Evolutionary conservation across 495 filamentous ascomycete genomes (phyloP).

Genomic region (Stereocaulon alpinum): DNA sequence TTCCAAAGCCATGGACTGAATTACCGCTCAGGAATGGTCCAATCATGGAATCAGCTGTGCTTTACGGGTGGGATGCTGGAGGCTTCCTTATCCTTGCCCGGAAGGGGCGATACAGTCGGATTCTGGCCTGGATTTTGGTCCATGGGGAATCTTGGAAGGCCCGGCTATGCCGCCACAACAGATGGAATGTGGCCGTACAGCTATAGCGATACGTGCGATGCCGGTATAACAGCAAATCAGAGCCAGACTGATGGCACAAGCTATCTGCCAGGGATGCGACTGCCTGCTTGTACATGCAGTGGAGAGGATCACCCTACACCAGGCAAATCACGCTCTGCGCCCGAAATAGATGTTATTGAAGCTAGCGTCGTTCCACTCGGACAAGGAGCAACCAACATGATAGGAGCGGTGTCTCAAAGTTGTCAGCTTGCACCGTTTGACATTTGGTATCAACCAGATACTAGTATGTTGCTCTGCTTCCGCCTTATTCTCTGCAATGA

Average conservation of each 20-base stretch:
- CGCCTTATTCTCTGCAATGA: background rate
- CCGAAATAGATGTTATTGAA: slow-evolving; percentile 70
- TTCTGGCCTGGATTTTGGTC: slow-evolving; percentile 81
- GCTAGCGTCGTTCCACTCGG: slow-evolving; percentile 50
- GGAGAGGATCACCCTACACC: slow-evolving; percentile 58
- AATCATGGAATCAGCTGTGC: slow-evolving; percentile 73
- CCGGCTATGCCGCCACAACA: slow-evolving; percentile 58
- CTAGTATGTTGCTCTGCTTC: slow-evolving; percentile 25
- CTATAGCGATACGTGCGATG: slow-evolving; percentile 62
- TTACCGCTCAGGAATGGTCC: slow-evolving; percentile 72
- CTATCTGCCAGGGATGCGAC: slow-evolving; percentile 60
- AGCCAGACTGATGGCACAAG: slow-evolving; percentile 57
- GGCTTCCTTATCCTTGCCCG: slow-evolving; percentile 66
- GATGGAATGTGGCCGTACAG: slow-evolving; percentile 77
- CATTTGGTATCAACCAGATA: slow-evolving; percentile 65
- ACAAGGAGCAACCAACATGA: slow-evolving; percentile 29
- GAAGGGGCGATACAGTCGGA: slow-evolving; percentile 54
- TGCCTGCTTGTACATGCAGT: slow-evolving; percentile 59
- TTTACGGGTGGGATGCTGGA: slow-evolving; percentile 70
- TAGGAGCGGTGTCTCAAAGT: slow-evolving; percentile 61
- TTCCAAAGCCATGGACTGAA: slow-evolving; percentile 59
- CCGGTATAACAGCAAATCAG: slow-evolving; percentile 70
- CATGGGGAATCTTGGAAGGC: slow-evolving; percentile 63
- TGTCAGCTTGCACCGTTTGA: slow-evolving; percentile 68
- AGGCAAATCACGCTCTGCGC: slow-evolving; percentile 60